Evolutionary conservation across 2,329 filamentous ascomycete genomes (phyloP), one percentile per base, ranked within the genome.

Genomic region (Fusarium ambrosium): DNA sequence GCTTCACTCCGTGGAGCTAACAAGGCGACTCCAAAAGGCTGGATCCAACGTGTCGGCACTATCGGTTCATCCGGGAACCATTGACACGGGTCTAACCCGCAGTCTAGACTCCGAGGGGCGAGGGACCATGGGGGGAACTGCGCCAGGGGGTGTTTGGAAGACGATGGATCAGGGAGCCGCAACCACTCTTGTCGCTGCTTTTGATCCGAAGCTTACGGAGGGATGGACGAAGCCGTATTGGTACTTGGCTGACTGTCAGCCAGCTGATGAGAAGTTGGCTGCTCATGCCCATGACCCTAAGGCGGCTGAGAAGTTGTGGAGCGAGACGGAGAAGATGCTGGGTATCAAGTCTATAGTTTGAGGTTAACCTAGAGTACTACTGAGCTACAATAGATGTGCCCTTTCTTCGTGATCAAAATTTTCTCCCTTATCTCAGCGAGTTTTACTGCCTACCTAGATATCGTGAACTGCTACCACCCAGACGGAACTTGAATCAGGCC

Each of bases 31-130:
- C 18, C 22, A 67, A 6, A 24, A 58, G 34, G n/a, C 36, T 37
- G 48, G 56, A 10, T 6, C 32, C 4, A 63, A 51, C 36, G 39
- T 71, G 16, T 13, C 73, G 37, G 41, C 68, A 2, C 22, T 71
- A n/a, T 37, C 72, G 11, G 68, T 78, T 7, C 76, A 79, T 18
- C 76, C 77, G 1, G 77, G 76, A 6, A 66, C 60, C 16, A 73
- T 73, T 24, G 51, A 64, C 6, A 74, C 71, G 2, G 68, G 70
- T 20, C 60, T 75, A 3, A 55, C 45, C 18, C 62, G 53, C 22
- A 66, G 11, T 32, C 45, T 68, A 14, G 56, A 63, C 37, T 56
- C 68, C 13, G 20, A 68, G 34, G 63, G 58, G 36, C 48, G 36
- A 37, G 67, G 64, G 20, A 72, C 69, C 14, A 45, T 70, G 10